Base-by-base conservation (phyloP, 106 monocot genomes). In the Acorus calamus region DNA sequence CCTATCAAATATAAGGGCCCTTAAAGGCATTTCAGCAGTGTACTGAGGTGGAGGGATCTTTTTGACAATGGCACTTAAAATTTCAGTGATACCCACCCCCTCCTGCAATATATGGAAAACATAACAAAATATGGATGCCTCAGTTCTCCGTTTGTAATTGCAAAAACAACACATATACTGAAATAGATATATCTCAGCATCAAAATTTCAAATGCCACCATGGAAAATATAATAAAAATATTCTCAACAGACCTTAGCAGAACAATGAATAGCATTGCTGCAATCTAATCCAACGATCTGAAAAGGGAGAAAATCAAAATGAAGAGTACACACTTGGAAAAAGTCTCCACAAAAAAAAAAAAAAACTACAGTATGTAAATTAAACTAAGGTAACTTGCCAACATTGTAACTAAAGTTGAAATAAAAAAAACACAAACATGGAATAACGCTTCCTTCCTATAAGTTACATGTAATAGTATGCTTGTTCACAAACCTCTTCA, bases 1-100 rank as follows among this genome's bases (percentile, higher is more conserved):
- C 94, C 94, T 94, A 77, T 96, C 90, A 82, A 96, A 96, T 78
- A 96, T 96, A 53, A 96, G 87, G 74, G 94, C 94, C 71, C 94
- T 87, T 52, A 96, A 71, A 41, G 90, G 90, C 55, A 53, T 75
- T 56, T 62, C 67, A 50, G 87, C 84, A 67, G 87, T 87, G 67
- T 91, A 74, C 69, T 80, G 77, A 14, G 94, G 94, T 44, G 94
- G 83, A 12, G 94, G 90, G 59, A 96, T 74, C 57, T 58, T 82
- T 60, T 66, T 82, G 52, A 96, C 77, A 44, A 96, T 87, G 13
- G 90, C 79, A 81, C 53, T 76, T 42, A 96, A 63, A 73, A 96
- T 91, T 67, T 91, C 94, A 51, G 66, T 44, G 63, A 96, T 91
- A 66, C 94, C 94, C 59, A 96, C 69, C 60, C 94, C 94, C 68